Evolutionary conservation across 2,329 filamentous ascomycete genomes (phyloP), one percentile per base, ranked within the genome.

Genomic region (Colletotrichum sp.): DNA sequence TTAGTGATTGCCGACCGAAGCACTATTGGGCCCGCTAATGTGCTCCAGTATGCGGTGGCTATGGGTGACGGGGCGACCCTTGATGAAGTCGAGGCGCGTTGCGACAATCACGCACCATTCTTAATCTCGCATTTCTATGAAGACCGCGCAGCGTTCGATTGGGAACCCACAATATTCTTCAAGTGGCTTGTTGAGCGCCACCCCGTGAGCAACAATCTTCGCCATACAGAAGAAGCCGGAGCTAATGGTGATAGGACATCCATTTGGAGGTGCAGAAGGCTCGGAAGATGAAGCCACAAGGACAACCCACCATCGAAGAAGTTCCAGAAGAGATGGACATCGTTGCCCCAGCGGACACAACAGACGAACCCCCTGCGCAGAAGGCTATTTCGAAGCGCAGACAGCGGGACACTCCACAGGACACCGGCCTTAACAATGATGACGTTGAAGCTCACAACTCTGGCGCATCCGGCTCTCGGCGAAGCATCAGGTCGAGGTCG

Each of bases 21-120:
- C 48, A 64, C 1, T n/a, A 28, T 34, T 12, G 2, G 55, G 13
- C 70, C 75, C n/a, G 34, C 71, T 76, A 28, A 76, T 39, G 7
- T 21, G 7, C 28, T 24, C 14, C 73, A 90, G 86, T 92, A 91
- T 78, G 88, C 89, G 24, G 81, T 88, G n/a, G 84, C 81, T 64
- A 82, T 88, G 21, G 91, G 91, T 14, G 89, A 92, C 76, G 90
- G 90, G 10, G 84, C 87, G 34, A 87, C 89, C 2, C 82, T 88
- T 7, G 83, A 88, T 30, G 90, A 92, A 70, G 88, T 89, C 1
- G 81, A 86, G 10, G 81, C 85, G 18, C 84, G 87, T 30, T 89
- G 88, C 69, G 78, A 85, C 43, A 85, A 88, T 21, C 89, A 92
- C 76, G 88, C 87, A 2, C 80, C 85, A 2, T 91, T 92, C 75